A percentile compares a stretch with the other conserved stretches of the same genome.
phyloP scores from a whole-genome alignment of 805 yeast genomes.

The Schwanniomyces vanrijiae region DNA sequence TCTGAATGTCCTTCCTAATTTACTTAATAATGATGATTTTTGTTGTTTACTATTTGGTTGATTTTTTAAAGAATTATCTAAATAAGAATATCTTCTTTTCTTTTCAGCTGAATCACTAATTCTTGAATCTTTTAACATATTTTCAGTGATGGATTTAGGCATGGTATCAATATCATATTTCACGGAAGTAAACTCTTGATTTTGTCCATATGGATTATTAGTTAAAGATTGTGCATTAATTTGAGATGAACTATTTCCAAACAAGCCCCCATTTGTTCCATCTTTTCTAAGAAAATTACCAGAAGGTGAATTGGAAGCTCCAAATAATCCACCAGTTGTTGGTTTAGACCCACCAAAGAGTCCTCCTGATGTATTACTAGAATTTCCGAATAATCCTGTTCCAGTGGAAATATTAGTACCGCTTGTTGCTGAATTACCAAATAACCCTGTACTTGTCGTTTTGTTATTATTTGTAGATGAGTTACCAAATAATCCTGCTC shows the following conservation, averaged over 20 bases:
- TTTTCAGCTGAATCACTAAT: constrained; percentile 11
- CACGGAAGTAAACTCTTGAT: constrained; percentile 21
- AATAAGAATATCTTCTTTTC: constrained; percentile 16
- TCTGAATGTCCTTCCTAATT: constrained; percentile 35
- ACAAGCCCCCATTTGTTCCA: constrained; percentile 6
- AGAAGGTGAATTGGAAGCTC: constrained; percentile 3
- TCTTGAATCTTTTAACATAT: constrained; percentile 16
- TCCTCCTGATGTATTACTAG: constrained; percentile 14
- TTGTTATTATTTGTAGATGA: constrained; percentile 2
- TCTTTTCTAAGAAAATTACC: constrained; percentile 8
- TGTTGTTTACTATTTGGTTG: constrained; percentile 8
- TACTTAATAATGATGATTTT: constrained; percentile 27
- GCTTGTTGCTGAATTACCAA: constrained; percentile 10
- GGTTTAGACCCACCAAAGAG: constrained; percentile 7
- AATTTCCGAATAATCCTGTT: constrained; percentile 24
- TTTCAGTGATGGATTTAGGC: constrained; percentile 36
- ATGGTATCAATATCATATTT: constrained; percentile 18
- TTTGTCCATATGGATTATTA: constrained; percentile 31
- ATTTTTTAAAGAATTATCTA: constrained; percentile 7
- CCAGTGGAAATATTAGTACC: background rate
- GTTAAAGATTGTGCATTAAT: background rate
- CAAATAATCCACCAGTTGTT: constrained; percentile 27
- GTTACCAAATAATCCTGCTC: constrained; percentile 24
- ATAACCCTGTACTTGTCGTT: constrained; percentile 6
- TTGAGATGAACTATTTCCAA: constrained; percentile 3